Base-by-base conservation (phyloP, 1,284 basidiomycete genomes). In the Leccinum insolens region DNA sequence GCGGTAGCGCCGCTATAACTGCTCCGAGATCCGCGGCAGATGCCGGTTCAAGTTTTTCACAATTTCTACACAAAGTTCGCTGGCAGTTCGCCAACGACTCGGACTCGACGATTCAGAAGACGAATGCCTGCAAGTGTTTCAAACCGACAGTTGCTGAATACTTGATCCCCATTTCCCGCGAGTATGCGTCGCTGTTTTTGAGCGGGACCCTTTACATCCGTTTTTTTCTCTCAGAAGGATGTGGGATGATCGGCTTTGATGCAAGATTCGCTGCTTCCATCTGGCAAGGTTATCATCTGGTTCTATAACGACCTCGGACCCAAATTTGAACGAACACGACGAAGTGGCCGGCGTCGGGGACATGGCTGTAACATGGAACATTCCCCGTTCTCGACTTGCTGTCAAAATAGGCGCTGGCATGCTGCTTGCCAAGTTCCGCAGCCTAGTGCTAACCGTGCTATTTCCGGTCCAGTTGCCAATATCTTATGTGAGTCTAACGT, bases 211-310 rank as follows among this genome's bases (percentile, higher is more conserved):
- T 25, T 28, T 6, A 28, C 22, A 28, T 57, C 55, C 28, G 15
- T n/a, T 31, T 31, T 20, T 59, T n/a, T n/a, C 25, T n/a, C 25
- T 31, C 28, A 31, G 25, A 20, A n/a, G 28, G n/a, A 28, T 58
- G 3, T 31, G 57, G 22, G 37, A 12, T 14, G 61, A 64, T 72
- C 59, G 46, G 60, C 46, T 58, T 9, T 11, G 17, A 61, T 52
- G 3, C 17, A 61, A 20, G 34, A 15, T 59, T 31, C 28, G 28
- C 28, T 31, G 58, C 58, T 59, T 59, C 28, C 28, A 31, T 55
- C 22, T 57, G 28, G 6, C 49, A 41, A 61, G 12, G 2, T 37
- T 62, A 52, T 63, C 20, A 62, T 59, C 59, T 25, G 41, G 37
- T 52, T 15, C 64, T 44, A 52, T 55, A 12, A 37, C 2, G 39